These are phyloP conservation scores for Solanum ahanhuiri DNA, from an alignment of 257 asterid species.

Conservation along the genomic window DNA sequence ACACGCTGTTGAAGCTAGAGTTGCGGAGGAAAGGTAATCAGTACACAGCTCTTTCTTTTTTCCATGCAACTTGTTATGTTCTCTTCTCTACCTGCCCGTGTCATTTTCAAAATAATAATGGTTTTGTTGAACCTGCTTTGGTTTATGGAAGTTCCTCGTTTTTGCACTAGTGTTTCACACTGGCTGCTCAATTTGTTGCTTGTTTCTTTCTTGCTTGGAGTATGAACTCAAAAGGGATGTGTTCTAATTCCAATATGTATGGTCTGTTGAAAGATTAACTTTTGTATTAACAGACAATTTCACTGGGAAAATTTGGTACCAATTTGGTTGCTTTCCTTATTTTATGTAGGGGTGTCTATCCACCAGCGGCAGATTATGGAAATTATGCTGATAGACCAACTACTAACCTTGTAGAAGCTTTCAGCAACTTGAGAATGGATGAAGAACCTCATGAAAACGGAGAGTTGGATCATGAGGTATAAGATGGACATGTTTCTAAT, in stretches of 20 bases:
- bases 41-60: neutral
- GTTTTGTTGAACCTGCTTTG: neutral
- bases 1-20: conserved; percentile 61
- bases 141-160: neutral
- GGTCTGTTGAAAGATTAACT: neutral
- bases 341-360: conserved; percentile 51
- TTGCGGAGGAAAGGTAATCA: conserved; percentile 38
- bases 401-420: conserved; percentile 66
- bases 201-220: conserved; percentile 4
- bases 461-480: conserved; percentile 69
- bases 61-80: neutral
- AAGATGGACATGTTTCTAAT: neutral
- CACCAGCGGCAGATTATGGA: conserved; percentile 59
- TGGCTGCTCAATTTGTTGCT: neutral
- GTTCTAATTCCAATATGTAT: neutral
- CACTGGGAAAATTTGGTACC: neutral
- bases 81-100: neutral
- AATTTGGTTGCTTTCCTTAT: conserved; percentile 10
- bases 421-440: conserved; percentile 58
- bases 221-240: neutral
- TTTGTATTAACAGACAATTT: neutral
- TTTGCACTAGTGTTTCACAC: neutral
- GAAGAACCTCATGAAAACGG: conserved; percentile 76
- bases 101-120: conserved; percentile 2
- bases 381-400: conserved; percentile 55